Conservation (phyloP, 2,329 filamentous ascomycete species). For the Cladosporium sp. region DNA sequence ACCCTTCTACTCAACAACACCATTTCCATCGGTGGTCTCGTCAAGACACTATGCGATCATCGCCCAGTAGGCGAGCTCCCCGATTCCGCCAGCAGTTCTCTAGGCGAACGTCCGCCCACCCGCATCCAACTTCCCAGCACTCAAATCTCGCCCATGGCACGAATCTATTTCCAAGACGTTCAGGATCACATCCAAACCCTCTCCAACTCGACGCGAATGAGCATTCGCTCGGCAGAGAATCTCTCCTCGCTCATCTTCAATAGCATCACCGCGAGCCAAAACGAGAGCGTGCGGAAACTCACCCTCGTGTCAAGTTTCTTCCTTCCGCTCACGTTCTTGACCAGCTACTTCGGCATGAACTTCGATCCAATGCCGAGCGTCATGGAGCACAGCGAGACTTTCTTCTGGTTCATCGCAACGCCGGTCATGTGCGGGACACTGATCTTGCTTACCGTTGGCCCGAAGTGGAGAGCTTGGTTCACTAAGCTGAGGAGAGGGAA, state of each 20-base stretch:
- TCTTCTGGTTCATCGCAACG: constrained; percentile 66
- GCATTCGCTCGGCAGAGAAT: constrained; percentile 65
- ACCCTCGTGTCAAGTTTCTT: constrained; percentile 86
- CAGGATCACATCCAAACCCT: constrained; percentile 83
- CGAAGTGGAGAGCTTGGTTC: not conserved
- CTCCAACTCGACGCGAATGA: constrained; percentile 70
- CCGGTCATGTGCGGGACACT: constrained; percentile 78
- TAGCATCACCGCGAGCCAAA: constrained; percentile 80
- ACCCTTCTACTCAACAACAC: constrained; percentile 76
- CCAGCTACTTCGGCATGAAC: constrained; percentile 58
- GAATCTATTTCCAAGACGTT: constrained; percentile 83
- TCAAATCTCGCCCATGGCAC: constrained; percentile 70
- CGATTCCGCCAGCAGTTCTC: constrained; percentile 1
- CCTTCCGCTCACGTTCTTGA: constrained; percentile 80
- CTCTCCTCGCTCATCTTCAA: constrained; percentile 93
- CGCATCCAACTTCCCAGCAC: not conserved
- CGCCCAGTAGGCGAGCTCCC: constrained; percentile 41
- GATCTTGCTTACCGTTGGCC: constrained; percentile 45
- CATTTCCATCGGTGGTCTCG: constrained; percentile 71
- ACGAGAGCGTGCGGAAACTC: constrained; percentile 85
- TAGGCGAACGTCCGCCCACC: not conserved
- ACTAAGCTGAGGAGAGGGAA: too few relatives aligned
- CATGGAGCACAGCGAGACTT: constrained; percentile 37
- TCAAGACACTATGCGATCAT: constrained; percentile 80
- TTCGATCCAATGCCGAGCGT: constrained; percentile 42